These are phyloP conservation scores for Kazachstania kunashirensis DNA, from an alignment of 805 yeast species.

Conservation along the genomic window DNA sequence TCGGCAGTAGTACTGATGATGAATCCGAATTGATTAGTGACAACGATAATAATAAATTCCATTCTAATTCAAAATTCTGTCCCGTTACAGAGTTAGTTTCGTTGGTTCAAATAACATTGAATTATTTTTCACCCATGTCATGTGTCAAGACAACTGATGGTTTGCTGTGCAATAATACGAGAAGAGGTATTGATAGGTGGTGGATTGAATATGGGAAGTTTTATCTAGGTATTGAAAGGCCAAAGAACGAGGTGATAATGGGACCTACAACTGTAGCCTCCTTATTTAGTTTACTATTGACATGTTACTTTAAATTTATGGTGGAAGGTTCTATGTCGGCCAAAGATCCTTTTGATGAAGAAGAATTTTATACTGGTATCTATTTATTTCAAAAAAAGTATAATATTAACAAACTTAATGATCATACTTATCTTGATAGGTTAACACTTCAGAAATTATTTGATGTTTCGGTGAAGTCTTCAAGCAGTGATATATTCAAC, in stretches of 20 bases:
- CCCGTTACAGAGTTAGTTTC: constrained; percentile 69
- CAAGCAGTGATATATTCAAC: constrained; percentile 38
- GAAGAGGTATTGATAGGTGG: constrained; percentile 64
- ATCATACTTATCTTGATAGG: constrained; percentile 46
- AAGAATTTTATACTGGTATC: constrained; percentile 55
- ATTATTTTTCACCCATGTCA: constrained; percentile 65
- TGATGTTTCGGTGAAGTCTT: constrained; percentile 37
- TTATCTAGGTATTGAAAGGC: constrained; percentile 23
- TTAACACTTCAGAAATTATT: constrained; percentile 43
- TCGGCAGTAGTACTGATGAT: not conserved
- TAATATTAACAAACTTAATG: constrained; percentile 33
- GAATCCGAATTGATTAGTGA: not conserved
- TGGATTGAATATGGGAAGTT: constrained; percentile 62
- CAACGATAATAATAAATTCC: no score
- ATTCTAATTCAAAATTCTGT: constrained; percentile 24
- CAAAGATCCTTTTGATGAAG: constrained; percentile 76
- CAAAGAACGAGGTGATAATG: constrained; percentile 41
- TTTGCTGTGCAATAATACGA: constrained; percentile 67
- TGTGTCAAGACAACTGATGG: constrained; percentile 69
- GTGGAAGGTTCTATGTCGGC: constrained; percentile 50
- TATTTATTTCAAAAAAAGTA: constrained; percentile 70
- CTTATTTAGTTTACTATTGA: constrained; percentile 63
- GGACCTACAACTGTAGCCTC: constrained; percentile 69
- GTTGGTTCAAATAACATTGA: constrained; percentile 63
- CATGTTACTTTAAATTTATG: constrained; percentile 56